Conservation (phyloP, 2,329 filamentous ascomycete genomes). For the Eutypa lata region DNA sequence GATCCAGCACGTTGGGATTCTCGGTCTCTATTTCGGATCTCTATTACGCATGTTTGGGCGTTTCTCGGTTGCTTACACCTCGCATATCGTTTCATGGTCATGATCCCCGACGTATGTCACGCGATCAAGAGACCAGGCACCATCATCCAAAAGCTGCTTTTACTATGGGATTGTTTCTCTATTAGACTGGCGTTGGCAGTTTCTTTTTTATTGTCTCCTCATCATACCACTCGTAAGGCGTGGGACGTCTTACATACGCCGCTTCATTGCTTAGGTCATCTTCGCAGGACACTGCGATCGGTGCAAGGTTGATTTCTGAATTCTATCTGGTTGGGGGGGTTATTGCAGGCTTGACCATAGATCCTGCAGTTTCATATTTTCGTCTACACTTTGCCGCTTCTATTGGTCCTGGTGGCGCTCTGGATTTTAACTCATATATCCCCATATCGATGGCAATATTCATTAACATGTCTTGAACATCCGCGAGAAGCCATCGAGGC, state of each 20-base stretch:
- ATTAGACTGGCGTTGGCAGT: not conserved
- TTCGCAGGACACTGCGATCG: constrained; percentile 1
- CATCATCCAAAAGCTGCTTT: constrained; percentile 21
- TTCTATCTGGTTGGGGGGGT: not conserved
- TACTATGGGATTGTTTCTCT: not conserved
- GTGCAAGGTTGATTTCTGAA: constrained; percentile 1
- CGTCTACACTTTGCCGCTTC: not conserved
- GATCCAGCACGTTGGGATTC: constrained; percentile 7
- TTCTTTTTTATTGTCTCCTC: not conserved
- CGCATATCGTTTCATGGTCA: constrained; percentile 27
- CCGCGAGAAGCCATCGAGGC: not conserved
- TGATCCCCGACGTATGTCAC: constrained; percentile 20
- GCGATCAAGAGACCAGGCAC: constrained; percentile 22
- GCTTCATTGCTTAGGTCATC: not conserved
- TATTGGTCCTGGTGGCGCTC: not conserved
- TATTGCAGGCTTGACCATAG: not conserved
- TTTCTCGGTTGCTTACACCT: constrained; percentile 26
- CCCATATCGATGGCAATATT: not conserved
- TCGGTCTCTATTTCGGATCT: constrained; percentile 4
- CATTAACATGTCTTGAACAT: not conserved
- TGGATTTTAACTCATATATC: not conserved
- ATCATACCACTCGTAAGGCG: not conserved
- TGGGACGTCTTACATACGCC: not conserved
- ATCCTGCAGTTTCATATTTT: not conserved
- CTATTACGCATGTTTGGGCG: constrained; percentile 29